Evolutionary conservation across 75 land plant species (phyloP), one percentile per base, ranked within the genome.

Genomic region (Adiantum capillusveneris): DNA sequence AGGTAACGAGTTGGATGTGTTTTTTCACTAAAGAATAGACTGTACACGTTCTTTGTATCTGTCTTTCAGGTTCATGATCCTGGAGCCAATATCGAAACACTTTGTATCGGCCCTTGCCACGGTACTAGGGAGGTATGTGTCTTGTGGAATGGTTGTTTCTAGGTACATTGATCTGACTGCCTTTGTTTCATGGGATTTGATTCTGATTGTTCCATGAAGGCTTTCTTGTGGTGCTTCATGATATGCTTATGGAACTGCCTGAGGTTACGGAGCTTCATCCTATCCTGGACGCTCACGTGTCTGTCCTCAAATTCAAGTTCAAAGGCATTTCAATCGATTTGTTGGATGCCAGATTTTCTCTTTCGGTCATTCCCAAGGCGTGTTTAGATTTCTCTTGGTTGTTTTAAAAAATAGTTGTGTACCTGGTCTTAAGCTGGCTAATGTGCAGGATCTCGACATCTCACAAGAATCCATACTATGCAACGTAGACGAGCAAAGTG

Each of bases 261-360:
- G 96, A 90, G 60, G 98, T 93, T 42, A 70, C 77, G 19, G 96
- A 93, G 61, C 67, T 89, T 66, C 90, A 89, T 58, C 84, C 90
- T 60, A 96, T 93, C 27, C 95, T 90, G 58, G 98, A 89, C 71
- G 98, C 96, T 45, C 84, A 92, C 77, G 98, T 92, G 12, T 96
- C 96, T 27, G 96, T 93, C 19, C 69, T 93, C 91, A 81, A 66
- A 58, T 93, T 93, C 69, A 90, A 93, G 58, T 89, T 93, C 64
- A 73, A 59, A 57, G 98, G 90, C 1, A 79, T 93, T 56, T 85
- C 95, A 9, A 93, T 93, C 46, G 98, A 93, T 73, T 77, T 93
- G 43, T 73, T 93, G 18, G 89, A 93, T 80, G 96, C 98, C 50
- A 80, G 75, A 44, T 66, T 93, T 29, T 49, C 98, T 0, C 69